Base-by-base conservation (phyloP, 2,329 filamentous ascomycete genomes). In the Aspergillus novofumigatus region DNA sequence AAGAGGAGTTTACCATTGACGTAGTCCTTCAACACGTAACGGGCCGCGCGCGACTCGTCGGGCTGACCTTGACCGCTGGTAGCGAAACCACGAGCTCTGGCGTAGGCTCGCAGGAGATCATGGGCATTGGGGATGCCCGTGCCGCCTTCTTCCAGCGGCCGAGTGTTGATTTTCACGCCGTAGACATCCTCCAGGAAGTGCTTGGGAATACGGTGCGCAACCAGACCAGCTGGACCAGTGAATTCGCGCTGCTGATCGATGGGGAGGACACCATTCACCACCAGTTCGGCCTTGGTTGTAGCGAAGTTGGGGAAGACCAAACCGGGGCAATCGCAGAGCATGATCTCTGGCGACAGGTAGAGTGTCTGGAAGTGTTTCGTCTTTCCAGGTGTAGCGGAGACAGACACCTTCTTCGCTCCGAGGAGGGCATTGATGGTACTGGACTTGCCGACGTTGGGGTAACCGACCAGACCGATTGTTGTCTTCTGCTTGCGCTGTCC, bases 281-380 rank as follows among this genome's bases (percentile, higher is more conserved):
- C 94, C 21, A 99, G 85, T 69, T 99, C 94, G 42, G 91, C 94
- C 77, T 97, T 97, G 49, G 92, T 97, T 49, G 88, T 92, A 56
- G 94, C 93, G 67, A 97, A 99, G 77, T 97, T 97, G 67, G 94
- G 92, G 74, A 99, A 97, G 1, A 99, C 95, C 21, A 99, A 87
- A 87, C 94, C 94, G 9, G 94, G 94, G 71, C 94, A 99, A 86
- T 99, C 94, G 76, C 94, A 97, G 6, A 99, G 84, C 49, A 97
- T 84, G 61, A 99, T 91, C 58, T 87, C 86, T 1, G 94, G 89
- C 58, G 90, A 94, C 32, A 99, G 85, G 72, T 97, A 92, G 58
- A 99, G 94, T 1, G 94, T 99, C 75, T 99, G 94, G 79, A 99
- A 99, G 70, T 99, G 94, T 80, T 99, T 99, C 14, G 94, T 99